Evolutionary conservation across 495 filamentous ascomycete genomes (phyloP), one percentile per base, ranked within the genome.

Genomic region (Aspergillus campestris): DNA sequence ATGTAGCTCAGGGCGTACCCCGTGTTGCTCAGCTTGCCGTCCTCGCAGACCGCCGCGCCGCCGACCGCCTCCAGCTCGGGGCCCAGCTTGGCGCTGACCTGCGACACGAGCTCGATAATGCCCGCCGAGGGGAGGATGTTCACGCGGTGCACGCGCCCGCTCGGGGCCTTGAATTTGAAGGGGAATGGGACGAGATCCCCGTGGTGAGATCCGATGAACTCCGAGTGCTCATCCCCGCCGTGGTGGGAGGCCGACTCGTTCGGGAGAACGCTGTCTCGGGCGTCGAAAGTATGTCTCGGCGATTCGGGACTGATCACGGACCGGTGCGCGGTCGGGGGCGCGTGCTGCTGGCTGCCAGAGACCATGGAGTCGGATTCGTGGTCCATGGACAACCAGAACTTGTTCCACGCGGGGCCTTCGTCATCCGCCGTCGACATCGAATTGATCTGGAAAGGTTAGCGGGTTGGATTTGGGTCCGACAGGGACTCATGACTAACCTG

Each of bases 141-240:
- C 7, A 97, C 72, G 33, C 94, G 81, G 65, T 97, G 94, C 24
- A 97, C 89, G 34, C 92, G 86, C 34, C 94, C 92, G 61, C 87
- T 92, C 11, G 94, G 92, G 4, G 92, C 90, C 70, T 99, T 97
- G 78, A 99, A 99, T 64, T 99, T 99, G 81, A 99, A 97, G 18
- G 90, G 79, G 69, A 97, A 99, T 0, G 92, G 87, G 8, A 72
- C 60, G 43, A 89, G 86, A 58, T 84, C 80, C 0, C 75, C 67
- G 14, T 78, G 57, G 7, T 70, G 53, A 24, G 75, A 73, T 3
- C 74, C 71, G 1, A 74, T 68, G 31, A 75, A 71, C 43, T 86
- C 83, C 3, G 77, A 71, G 28, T 83, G 87, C 18, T 83, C 86
- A 13, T 94, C 87, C 7, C 74, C 73, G 34, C 91, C 92, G 44